phyloP scores from a whole-genome alignment of 2,329 filamentous ascomycete species.

The Colletotrichum costaricense region DNA sequence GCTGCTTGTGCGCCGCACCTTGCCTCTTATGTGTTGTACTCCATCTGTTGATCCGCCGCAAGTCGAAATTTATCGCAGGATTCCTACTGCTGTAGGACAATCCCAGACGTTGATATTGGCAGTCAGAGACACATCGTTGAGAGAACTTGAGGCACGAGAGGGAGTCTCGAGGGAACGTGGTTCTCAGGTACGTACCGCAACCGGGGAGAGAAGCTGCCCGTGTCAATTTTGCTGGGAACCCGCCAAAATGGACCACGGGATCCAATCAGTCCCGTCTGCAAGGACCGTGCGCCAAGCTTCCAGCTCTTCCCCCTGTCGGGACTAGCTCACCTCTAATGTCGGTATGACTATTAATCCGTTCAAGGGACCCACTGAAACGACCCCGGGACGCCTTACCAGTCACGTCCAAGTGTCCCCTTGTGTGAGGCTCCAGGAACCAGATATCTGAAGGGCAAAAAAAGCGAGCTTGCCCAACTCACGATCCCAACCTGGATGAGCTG shows the following conservation, averaged over 20 bases:
- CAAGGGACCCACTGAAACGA: conserved; percentile 13
- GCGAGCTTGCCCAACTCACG: conserved; percentile 26
- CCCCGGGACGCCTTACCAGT: conserved; percentile 22
- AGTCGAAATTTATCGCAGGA: not conserved
- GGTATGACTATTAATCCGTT: conserved; percentile 14
- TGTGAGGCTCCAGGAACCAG: conserved; percentile 12
- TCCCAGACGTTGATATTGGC: not conserved
- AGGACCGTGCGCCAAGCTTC: conserved; percentile 25
- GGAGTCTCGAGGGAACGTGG: conserved; percentile 11
- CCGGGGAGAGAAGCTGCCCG: conserved; percentile 5
- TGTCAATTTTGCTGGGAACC: conserved; percentile 27
- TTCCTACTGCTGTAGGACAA: not conserved
- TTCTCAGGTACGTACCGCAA: conserved; percentile 2
- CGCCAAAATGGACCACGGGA: conserved; percentile 21
- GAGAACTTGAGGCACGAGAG: conserved; percentile 2
- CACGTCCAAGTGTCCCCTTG: conserved; percentile 27
- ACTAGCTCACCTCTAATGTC: not conserved
- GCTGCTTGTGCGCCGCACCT: conserved; percentile 20
- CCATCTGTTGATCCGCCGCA: conserved; percentile 1
- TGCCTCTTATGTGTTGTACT: not conserved
- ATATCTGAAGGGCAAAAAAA: conserved; percentile 22
- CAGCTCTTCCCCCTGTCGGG: not conserved
- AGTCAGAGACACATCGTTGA: not conserved
- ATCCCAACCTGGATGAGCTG: conserved; percentile 31
- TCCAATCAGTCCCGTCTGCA: conserved; percentile 23